phyloP scores from a whole-genome alignment of 306 rosid genomes.

The Prunus dulcis region DNA sequence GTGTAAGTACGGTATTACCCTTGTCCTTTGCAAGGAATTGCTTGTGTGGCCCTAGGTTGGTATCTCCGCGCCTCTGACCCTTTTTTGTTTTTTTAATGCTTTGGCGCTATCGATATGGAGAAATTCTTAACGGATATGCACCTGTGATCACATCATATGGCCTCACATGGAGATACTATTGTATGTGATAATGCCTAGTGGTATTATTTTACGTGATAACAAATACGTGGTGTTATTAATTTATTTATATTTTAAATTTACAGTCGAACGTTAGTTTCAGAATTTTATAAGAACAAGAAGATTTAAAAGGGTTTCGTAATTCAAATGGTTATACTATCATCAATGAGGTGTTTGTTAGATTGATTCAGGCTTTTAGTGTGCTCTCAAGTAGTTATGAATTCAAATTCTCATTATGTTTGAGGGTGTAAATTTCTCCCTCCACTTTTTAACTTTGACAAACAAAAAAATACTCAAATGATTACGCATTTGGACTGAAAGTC shows the following conservation, averaged over 20 bases:
- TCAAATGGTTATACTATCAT: fast-evolving
- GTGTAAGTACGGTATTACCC: not conserved
- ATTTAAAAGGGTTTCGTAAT: no score
- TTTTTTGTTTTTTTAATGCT: not conserved
- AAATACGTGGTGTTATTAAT: no score
- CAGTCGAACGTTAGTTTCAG: fast-evolving
- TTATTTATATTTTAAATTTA: no score
- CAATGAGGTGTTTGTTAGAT: fast-evolving
- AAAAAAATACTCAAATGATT: no score
- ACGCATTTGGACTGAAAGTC: no score
- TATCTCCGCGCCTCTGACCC: not conserved
- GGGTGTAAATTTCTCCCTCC: no score
- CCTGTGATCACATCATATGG: not conserved
- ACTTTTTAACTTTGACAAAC: no score
- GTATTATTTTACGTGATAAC: no score
- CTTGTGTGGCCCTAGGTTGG: not conserved
- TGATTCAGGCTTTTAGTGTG: fast-evolving
- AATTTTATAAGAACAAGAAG: no score
- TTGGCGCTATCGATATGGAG: not conserved
- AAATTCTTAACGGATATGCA: not conserved
- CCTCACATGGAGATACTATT: no score
- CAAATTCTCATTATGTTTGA: no score
- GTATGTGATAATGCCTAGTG: no score
- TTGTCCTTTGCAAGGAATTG: not conserved
- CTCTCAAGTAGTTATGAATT: fast-evolving